Conservation (phyloP, 2,329 filamentous ascomycete genomes). For the Xylariomycetidae sp. region DNA sequence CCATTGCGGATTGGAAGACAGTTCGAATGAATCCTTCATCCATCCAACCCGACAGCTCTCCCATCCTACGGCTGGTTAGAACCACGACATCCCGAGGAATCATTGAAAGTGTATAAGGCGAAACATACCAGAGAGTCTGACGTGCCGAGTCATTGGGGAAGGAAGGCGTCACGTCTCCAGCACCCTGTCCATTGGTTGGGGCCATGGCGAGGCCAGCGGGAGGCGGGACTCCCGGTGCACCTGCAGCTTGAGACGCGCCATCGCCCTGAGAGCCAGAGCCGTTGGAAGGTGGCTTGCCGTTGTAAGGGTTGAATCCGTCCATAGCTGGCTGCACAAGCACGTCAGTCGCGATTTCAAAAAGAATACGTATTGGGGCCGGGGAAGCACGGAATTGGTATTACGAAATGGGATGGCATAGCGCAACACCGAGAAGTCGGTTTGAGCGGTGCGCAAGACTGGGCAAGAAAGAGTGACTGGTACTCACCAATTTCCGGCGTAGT, state of each 20-base stretch:
- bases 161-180: slow-evolving; percentile 24
- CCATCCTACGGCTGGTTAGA: slow-evolving; percentile 65
- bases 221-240: slow-evolving; percentile 22
- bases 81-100: no score
- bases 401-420: no score
- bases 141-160: slow-evolving; percentile 38
- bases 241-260: slow-evolving; percentile 26
- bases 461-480: no score
- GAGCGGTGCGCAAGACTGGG: no score
- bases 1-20: slow-evolving; percentile 81
- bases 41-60: slow-evolving; percentile 97
- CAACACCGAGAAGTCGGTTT: no score
- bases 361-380: no score
- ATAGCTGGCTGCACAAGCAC: slow-evolving; percentile 18
- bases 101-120: not conserved
- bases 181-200: slow-evolving; percentile 28
- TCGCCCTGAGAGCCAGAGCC: slow-evolving; percentile 32
- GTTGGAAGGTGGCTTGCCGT: slow-evolving; percentile 30
- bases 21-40: slow-evolving; percentile 98
- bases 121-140: slow-evolving; percentile 52
- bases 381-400: no score
- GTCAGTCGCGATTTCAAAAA: no score
- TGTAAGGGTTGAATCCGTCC: slow-evolving; percentile 30
- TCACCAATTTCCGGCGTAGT: no score
- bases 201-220: slow-evolving; percentile 22